Evolutionary conservation across 2,329 filamentous ascomycete genomes (phyloP), one percentile per base, ranked within the genome.

Genomic region (Neurospora crassa): DNA sequence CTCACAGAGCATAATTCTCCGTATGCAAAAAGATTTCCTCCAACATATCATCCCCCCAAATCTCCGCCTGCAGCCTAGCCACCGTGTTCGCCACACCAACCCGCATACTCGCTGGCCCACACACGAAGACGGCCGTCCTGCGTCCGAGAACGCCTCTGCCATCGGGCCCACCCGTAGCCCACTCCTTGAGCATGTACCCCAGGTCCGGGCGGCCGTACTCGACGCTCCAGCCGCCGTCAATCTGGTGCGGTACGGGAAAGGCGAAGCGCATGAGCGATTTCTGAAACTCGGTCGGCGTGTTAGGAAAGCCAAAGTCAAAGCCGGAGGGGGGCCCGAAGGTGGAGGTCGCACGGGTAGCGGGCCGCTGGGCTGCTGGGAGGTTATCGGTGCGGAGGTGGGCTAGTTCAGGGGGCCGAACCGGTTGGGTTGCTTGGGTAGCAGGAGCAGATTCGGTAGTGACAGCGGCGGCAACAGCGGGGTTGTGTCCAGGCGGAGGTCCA

Each of bases 11-110:
- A 83, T 97, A 97, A 80, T 97, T 97, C 84, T 98, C 95, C 3
- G 94, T 92, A 83, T 97, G 95, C 79, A 97, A 81, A 80, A 94
- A 97, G 70, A 98, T 92, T 86, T 97, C 95, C 78, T 97, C 94
- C 67, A 91, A 87, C 76, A 87, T 86, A 42, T 90, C 88, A 76
- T 93, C 90, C 6, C 87, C 89, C 91, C 93, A 94, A 68, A 98
- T 94, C 80, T 91, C 89, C 37, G 88, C 88, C 84, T 98, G 95
- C 77, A 97, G 82, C 71, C 87, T 84, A 2, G 95, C 95, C 34
- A 97, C 93, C 0, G 92, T 92, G 75, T 89, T 92, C n/a, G 92
- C 90, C 18, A 97, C 94, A 75, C 94, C 93, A 14, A 94, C 89
- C 74, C 95, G 85, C 94, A 97, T 96, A 71, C 89, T 85, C 1